Base-by-base conservation (phyloP, 305 asterid species). In the Fraxinus floribunda region DNA sequence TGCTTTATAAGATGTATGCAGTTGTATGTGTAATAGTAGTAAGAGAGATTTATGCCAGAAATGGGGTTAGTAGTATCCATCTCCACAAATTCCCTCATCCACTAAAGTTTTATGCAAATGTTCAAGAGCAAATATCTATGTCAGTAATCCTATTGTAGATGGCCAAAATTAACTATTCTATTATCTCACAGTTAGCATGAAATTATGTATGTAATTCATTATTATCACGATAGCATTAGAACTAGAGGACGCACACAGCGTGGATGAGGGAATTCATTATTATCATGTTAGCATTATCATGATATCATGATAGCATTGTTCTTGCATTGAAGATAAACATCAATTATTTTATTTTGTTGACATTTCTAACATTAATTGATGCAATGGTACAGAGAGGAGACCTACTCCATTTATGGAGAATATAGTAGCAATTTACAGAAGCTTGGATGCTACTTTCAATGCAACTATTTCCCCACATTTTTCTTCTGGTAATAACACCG, bases 361-460 rank as follows among this genome's bases (percentile, higher is more conserved):
- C 15, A 32, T 72, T 70, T 16, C 46, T 26, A 34, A 72, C 76
- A 34, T 34, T 72, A 34, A 34, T 15, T 30, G 49, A 34, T 72
- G 18, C 7, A 72, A 3, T 78, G 78, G 55, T 89, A 83, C 91
- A 96, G 99, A 91, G 49, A 75, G 90, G 74, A 90, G 99, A 44
- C 86, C 94, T 32, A 97, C 96, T 22, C 89, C 93, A 77, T 82
- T 86, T 73, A 78, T 96, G 90, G 98, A 93, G 86, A 92, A 90
- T 76, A 89, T 93, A 39, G 88, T 89, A 36, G 66, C 88, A 77
- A 91, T 91, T 57, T 96, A 90, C 84, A 86, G 84, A 81, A 90
- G 88, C 79, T 78, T 96, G 92, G 89, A 91, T 77, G 88, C 93
- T 80, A 91, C 93, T 39, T 89, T 91, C 77, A 86, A 75, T 76